These are phyloP conservation scores for Barnettozyma botsteinii DNA, from an alignment of 805 yeast species.

Conservation along the genomic window DNA sequence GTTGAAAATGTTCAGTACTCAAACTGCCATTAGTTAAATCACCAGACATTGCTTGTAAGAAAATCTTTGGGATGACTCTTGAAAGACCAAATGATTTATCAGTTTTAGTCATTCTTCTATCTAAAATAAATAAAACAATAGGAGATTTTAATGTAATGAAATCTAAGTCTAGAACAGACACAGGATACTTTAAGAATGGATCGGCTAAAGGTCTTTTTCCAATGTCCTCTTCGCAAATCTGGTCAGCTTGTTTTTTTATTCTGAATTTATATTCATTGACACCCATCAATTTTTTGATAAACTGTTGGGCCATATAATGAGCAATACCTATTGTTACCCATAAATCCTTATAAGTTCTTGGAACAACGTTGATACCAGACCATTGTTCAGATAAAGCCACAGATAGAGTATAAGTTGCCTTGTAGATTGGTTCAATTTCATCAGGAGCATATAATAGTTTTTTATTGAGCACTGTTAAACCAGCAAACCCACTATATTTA, in stretches of 20 bases:
- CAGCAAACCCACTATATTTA: slow-evolving; percentile 62
- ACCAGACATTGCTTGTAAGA: slow-evolving; percentile 92
- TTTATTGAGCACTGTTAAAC: slow-evolving; percentile 57
- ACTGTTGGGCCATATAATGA: slow-evolving; percentile 72
- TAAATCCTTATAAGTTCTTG: slow-evolving; percentile 67
- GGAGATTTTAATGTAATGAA: slow-evolving; percentile 82
- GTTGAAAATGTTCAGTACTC: slow-evolving; percentile 80
- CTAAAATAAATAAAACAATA: slow-evolving; percentile 74
- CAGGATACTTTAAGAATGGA: slow-evolving; percentile 62
- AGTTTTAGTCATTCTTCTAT: slow-evolving; percentile 91
- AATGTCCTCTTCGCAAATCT: slow-evolving; percentile 66
- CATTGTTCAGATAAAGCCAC: slow-evolving; percentile 80
- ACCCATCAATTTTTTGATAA: slow-evolving; percentile 70
- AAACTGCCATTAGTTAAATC: slow-evolving; percentile 75
- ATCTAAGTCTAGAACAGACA: slow-evolving; percentile 52
- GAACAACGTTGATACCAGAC: slow-evolving; percentile 89
- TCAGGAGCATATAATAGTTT: slow-evolving; percentile 64
- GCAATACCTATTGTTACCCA: slow-evolving; percentile 91
- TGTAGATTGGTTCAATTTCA: slow-evolving; percentile 71
- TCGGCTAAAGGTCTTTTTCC: slow-evolving; percentile 77
- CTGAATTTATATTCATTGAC: slow-evolving; percentile 71
- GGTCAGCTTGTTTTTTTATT: slow-evolving; percentile 58
- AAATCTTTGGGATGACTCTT: slow-evolving; percentile 85
- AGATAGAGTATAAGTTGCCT: slow-evolving; percentile 61
- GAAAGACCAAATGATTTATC: slow-evolving; percentile 90